Percentiles rank a stretch among this genome's conserved stretches.
phyloP scores from a whole-genome alignment of 2,329 filamentous ascomycete genomes.

The Colletotrichum sansevieriae region DNA sequence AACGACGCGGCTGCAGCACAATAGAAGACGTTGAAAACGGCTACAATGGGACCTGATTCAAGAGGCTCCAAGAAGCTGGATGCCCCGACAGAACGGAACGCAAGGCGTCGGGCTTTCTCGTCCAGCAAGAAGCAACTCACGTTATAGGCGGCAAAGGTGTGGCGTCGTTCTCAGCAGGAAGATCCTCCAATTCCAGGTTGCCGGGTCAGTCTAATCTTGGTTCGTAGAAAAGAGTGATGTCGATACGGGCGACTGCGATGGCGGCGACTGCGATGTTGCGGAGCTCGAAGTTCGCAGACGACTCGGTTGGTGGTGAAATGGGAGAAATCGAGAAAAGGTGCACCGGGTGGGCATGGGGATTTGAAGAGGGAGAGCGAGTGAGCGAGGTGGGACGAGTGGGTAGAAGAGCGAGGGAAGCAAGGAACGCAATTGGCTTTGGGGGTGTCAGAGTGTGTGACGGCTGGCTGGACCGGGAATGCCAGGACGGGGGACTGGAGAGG shows the following conservation, averaged over 20 bases:
- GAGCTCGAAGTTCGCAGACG: conserved; percentile 23
- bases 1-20: not conserved
- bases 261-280: conserved; percentile 20
- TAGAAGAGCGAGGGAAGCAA: conserved; percentile 36
- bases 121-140: conserved; percentile 8
- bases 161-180: not conserved
- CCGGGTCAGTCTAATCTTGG: not conserved
- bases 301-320: conserved; percentile 17
- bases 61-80: conserved; percentile 1
- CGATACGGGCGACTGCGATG: not conserved
- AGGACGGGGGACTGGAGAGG: conserved; percentile 13
- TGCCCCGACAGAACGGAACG: conserved; percentile 13
- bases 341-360: conserved; percentile 32
- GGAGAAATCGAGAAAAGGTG: not conserved
- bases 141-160: not conserved
- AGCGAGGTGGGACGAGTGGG: conserved; percentile 34
- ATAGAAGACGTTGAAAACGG: not conserved
- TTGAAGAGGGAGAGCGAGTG: conserved; percentile 31
- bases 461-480: conserved; percentile 30
- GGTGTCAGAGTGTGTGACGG: conserved; percentile 33
- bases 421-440: conserved; percentile 41
- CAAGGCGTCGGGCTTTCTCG: conserved; percentile 17
- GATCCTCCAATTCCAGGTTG: conserved; percentile 1
- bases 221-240: conserved; percentile 4
- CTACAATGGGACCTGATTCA: not conserved